Percentiles rank a stretch among this genome's conserved stretches.
Conservation (phyloP, 1,284 basidiomycete genomes). For the Pseudozyma sp. region DNA sequence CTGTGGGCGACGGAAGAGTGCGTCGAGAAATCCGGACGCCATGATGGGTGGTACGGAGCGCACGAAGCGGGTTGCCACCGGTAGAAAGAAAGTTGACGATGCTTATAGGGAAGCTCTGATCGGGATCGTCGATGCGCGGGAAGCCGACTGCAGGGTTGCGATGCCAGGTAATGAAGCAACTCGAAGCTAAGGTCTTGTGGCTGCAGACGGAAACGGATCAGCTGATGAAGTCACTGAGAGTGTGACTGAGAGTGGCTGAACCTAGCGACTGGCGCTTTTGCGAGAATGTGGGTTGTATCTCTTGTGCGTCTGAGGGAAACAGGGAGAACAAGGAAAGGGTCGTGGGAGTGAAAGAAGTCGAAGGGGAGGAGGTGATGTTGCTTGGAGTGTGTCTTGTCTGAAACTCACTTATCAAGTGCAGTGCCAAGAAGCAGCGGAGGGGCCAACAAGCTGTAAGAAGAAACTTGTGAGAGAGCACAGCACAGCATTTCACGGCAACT, state of each 20-base stretch:
- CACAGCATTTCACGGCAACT: constrained; percentile 5
- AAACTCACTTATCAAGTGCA: neutral
- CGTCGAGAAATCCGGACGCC: constrained; percentile 52
- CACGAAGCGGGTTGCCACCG: neutral
- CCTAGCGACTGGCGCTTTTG: neutral
- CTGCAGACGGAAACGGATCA: neutral
- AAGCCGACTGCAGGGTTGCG: neutral
- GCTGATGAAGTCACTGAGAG: neutral
- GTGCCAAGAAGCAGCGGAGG: neutral
- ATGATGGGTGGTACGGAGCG: constrained; percentile 12
- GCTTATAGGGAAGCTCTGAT: neutral
- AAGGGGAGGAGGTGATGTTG: neutral
- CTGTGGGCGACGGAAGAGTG: constrained; percentile 55
- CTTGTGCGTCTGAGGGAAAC: neutral
- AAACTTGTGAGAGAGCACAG: constrained; percentile 2
- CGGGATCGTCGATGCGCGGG: neutral
- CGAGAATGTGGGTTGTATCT: neutral
- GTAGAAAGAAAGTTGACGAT: too few species aligned
- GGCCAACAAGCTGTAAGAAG: neutral
- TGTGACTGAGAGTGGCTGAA: neutral
- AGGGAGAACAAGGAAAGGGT: neutral
- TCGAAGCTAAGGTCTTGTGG: too few species aligned
- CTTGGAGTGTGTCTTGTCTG: neutral
- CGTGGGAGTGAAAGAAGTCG: neutral
- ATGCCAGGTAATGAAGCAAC: neutral